Percentiles rank a stretch among this genome's conserved stretches.
These are phyloP conservation scores for Umbellularia californica DNA, from an alignment of 164 flowering plant species.

Conservation along the genomic window DNA sequence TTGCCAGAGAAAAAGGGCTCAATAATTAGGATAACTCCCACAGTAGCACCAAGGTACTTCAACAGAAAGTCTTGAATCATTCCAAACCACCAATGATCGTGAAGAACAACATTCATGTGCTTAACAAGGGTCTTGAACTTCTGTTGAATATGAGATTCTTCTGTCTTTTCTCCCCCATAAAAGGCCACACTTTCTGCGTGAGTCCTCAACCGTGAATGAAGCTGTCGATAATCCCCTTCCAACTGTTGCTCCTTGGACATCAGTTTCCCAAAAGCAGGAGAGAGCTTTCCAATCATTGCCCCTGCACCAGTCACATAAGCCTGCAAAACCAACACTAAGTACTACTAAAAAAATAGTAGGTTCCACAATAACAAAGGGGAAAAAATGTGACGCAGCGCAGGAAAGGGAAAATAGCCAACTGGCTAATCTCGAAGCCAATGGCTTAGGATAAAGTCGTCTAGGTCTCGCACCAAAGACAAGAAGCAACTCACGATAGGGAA, in stretches of 20 bases:
- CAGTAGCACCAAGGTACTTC: slow-evolving; percentile 99
- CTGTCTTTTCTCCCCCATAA: slow-evolving; percentile 93
- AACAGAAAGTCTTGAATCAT: slow-evolving; percentile 97
- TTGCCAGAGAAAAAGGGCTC: slow-evolving; percentile 97
- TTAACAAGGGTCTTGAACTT: slow-evolving; percentile 65
- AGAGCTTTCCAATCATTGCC: slow-evolving; percentile 66
- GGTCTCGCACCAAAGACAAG: no score
- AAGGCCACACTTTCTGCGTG: slow-evolving; percentile 97
- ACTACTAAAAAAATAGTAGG: neutral
- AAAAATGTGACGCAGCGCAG: no score
- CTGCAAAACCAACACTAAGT: slow-evolving; percentile 33
- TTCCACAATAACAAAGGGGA: neutral
- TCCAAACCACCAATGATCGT: slow-evolving; percentile 99
- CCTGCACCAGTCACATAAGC: slow-evolving; percentile 97
- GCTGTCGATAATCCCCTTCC: slow-evolving; percentile 95
- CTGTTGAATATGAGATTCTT: slow-evolving; percentile 82
- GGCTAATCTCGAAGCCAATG: no score
- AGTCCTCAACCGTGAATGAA: slow-evolving; percentile 94
- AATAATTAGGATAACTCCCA: slow-evolving; percentile 89
- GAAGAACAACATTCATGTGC: slow-evolving; percentile 81
- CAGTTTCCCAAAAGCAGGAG: slow-evolving; percentile 93
- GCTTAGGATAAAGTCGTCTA: no score
- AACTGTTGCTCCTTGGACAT: slow-evolving; percentile 95
- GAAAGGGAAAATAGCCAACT: no score
- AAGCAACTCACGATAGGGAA: no score